A percentile compares a stretch with the other conserved stretches of the same genome.
Conservation (phyloP, 371 early-diverging fungal genomes). For the Syncephalis plumigaleata region DNA sequence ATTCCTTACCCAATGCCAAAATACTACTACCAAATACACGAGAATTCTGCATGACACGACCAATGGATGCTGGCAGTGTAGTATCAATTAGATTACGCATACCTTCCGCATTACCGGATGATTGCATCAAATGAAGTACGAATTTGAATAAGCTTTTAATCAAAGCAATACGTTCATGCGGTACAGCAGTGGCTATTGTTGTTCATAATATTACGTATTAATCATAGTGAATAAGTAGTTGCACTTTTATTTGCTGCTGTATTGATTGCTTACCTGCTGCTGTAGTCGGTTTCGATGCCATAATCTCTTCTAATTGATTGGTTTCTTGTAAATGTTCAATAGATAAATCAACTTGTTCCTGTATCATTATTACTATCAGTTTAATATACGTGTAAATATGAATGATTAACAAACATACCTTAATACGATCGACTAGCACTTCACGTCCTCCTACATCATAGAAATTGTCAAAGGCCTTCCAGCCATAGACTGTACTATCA, state of each 20-base stretch:
- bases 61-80: constrained; percentile 58
- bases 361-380: too few relatives aligned
- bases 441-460: constrained; percentile 68
- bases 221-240: too few relatives aligned
- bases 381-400: not conserved
- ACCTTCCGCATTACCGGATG: constrained; percentile 71
- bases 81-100: constrained; percentile 88
- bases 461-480: constrained; percentile 62
- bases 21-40: constrained; percentile 55
- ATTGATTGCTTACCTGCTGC: too few relatives aligned
- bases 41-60: constrained; percentile 47
- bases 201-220: too few relatives aligned
- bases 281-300: too few relatives aligned
- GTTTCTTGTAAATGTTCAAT: not conserved
- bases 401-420: not conserved
- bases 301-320: not conserved
- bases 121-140: constrained; percentile 83
- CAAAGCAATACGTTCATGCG: constrained; percentile 37
- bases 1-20: constrained; percentile 37
- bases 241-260: too few relatives aligned
- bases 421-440: constrained; percentile 48
- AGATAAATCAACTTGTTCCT: not conserved
- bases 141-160: constrained; percentile 83
- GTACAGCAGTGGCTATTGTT: constrained; percentile 10
- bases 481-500: constrained; percentile 67